Evolutionary conservation across 306 rosid species (phyloP).

Genomic region (Malus sylvestris): DNA sequence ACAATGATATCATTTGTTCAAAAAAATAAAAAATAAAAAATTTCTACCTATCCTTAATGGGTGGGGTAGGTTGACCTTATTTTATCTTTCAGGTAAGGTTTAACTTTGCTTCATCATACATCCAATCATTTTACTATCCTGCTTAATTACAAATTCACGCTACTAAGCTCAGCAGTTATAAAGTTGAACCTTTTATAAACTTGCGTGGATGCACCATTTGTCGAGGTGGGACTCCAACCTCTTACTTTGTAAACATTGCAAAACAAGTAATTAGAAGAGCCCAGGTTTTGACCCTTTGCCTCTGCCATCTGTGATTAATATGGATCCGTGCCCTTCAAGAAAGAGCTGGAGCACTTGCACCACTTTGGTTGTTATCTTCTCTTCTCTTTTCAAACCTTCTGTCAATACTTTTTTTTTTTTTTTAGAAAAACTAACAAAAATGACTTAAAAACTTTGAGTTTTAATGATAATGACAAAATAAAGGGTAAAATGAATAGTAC

Average conservation of each 20-base stretch:
- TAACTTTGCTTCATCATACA: too few species aligned
- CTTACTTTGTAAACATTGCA: too few species aligned
- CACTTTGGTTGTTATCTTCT: background rate
- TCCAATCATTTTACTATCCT: too few species aligned
- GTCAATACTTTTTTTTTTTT: too few species aligned
- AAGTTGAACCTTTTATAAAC: background rate
- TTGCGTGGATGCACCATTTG: background rate
- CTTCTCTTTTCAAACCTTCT: background rate
- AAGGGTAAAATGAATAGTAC: too few species aligned
- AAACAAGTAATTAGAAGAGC: background rate
- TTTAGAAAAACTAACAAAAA: too few species aligned
- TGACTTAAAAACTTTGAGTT: too few species aligned
- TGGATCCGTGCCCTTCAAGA: background rate
- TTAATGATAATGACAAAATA: too few species aligned
- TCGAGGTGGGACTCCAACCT: too few species aligned
- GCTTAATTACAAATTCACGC: background rate
- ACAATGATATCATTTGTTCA: too few species aligned
- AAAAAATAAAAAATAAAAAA: too few species aligned
- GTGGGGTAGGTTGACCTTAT: background rate
- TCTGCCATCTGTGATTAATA: background rate
- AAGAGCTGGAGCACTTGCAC: background rate
- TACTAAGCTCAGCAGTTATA: background rate
- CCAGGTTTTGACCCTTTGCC: background rate
- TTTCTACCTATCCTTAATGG: background rate
- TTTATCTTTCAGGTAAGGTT: background rate